phyloP scores from a whole-genome alignment of 2,329 filamentous ascomycete genomes.

The Reticulascus tulasneorum region DNA sequence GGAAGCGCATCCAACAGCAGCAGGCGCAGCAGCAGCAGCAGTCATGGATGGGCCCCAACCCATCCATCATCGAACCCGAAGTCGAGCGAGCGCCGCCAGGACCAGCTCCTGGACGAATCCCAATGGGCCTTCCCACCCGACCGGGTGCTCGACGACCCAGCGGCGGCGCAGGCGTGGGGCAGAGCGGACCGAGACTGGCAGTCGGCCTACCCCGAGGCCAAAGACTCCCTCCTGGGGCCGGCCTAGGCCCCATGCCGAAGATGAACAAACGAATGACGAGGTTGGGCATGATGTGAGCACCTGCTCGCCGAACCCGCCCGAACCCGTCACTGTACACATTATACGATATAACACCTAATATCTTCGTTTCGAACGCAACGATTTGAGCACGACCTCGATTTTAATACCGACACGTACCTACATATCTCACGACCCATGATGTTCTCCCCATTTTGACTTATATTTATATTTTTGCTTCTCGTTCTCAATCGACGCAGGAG shows the following conservation, averaged over 20 bases:
- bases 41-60: conserved; percentile 6
- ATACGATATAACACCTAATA: too few species aligned
- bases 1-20: conserved; percentile 46
- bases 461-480: conserved; percentile 8
- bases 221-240: conserved; percentile 12
- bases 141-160: conserved; percentile 8
- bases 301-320: background rate
- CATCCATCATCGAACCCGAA: conserved; percentile 11
- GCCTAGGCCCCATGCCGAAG: conserved; percentile 32
- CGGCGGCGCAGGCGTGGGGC: too few species aligned
- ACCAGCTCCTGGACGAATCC: conserved; percentile 6
- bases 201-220: conserved; percentile 14
- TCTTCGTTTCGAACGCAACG: too few species aligned
- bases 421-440: conserved; percentile 12
- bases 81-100: conserved; percentile 1
- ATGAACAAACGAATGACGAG: conserved; percentile 63
- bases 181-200: conserved; percentile 13
- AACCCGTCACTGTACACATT: background rate
- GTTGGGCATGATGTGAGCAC: conserved; percentile 50
- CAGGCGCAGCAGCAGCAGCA: conserved; percentile 26
- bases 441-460: conserved; percentile 5
- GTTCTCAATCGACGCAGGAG: too few species aligned
- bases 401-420: too few species aligned
- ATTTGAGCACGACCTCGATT: conserved; percentile 7
- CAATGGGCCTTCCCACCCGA: conserved; percentile 5